A percentile compares a stretch with the other conserved stretches of the same genome.
These are phyloP conservation scores for Withania somnifera DNA, from an alignment of 305 asterid species.

Conservation along the genomic window DNA sequence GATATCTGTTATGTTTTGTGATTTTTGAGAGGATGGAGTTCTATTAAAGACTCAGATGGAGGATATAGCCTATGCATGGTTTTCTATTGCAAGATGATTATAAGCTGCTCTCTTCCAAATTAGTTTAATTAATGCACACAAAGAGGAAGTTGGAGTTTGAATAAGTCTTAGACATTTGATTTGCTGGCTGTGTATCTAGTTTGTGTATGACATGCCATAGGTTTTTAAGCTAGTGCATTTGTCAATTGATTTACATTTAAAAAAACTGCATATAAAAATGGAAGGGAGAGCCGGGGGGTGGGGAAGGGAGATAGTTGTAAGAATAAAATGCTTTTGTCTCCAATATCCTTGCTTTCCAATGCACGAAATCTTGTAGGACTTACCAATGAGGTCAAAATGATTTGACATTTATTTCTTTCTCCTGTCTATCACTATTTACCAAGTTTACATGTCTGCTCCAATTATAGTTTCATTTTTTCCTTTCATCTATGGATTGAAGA, in stretches of 20 bases:
- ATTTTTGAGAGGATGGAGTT: neutral
- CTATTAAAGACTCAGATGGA: neutral
- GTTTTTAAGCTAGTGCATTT: neutral
- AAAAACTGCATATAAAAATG: neutral
- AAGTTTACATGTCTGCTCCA: neutral
- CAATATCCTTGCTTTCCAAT: too few species aligned
- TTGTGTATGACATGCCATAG: neutral
- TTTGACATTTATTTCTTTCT: neutral
- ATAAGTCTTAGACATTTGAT: neutral
- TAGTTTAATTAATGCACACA: neutral
- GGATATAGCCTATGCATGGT: neutral
- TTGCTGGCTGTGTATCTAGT: neutral
- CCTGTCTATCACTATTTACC: neutral
- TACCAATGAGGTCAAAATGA: too few species aligned
- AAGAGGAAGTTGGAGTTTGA: neutral
- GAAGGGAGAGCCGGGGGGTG: neutral
- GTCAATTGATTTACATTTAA: neutral
- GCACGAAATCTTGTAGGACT: too few species aligned
- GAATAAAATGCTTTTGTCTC: neutral
- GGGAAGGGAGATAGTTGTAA: neutral
- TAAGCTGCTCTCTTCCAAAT: neutral
- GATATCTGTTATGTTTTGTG: neutral
- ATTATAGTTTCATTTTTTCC: neutral
- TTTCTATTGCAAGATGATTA: neutral
- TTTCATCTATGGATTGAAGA: neutral